Percentiles rank a stretch among this genome's conserved stretches.
These are phyloP conservation scores for Kwoniella shivajii DNA, from an alignment of 1,284 basidiomycete species.

Conservation along the genomic window DNA sequence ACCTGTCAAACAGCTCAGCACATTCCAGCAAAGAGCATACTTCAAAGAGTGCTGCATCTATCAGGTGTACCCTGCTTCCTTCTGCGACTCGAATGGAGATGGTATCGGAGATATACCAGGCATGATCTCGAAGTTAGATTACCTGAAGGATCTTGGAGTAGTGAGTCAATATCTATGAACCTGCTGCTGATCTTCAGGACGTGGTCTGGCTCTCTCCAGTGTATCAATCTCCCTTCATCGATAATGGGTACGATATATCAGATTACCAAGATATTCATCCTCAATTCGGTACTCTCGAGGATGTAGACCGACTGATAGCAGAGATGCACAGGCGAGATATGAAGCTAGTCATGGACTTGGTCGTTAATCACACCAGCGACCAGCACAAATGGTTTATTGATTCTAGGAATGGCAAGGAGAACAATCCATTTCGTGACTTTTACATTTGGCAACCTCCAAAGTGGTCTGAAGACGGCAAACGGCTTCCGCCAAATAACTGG, in stretches of 20 bases:
- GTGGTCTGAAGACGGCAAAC: slow-evolving; percentile 42
- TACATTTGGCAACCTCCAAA: slow-evolving; percentile 52
- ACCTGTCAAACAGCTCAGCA: too few species aligned
- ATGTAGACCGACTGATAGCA: slow-evolving; percentile 50
- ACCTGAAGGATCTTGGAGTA: slow-evolving; percentile 69
- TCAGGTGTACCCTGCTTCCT: slow-evolving; percentile 72
- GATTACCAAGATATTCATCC: slow-evolving; percentile 55
- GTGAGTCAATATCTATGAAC: slow-evolving; percentile 74
- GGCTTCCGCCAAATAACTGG: slow-evolving; percentile 57
- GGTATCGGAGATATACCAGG: slow-evolving; percentile 76
- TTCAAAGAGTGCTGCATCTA: slow-evolving; percentile 75
- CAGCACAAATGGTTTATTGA: slow-evolving; percentile 56
- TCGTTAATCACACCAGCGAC: slow-evolving; percentile 55
- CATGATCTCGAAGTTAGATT: slow-evolving; percentile 66
- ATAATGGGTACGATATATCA: slow-evolving; percentile 40
- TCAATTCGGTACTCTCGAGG: slow-evolving; percentile 53
- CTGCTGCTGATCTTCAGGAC: slow-evolving; percentile 67
- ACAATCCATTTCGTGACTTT: slow-evolving; percentile 56
- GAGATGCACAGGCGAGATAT: slow-evolving; percentile 47
- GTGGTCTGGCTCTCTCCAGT: slow-evolving; percentile 49
- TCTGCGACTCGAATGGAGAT: slow-evolving; percentile 72
- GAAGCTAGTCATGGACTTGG: slow-evolving; percentile 54
- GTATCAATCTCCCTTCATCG: slow-evolving; percentile 31
- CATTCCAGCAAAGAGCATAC: too few species aligned
- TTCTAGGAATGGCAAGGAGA: slow-evolving; percentile 27